Evolutionary conservation across 225 moss, liverwort and hornwort genomes (phyloP), one percentile per base, ranked within the genome.

Genomic region (Ulota crispa): DNA sequence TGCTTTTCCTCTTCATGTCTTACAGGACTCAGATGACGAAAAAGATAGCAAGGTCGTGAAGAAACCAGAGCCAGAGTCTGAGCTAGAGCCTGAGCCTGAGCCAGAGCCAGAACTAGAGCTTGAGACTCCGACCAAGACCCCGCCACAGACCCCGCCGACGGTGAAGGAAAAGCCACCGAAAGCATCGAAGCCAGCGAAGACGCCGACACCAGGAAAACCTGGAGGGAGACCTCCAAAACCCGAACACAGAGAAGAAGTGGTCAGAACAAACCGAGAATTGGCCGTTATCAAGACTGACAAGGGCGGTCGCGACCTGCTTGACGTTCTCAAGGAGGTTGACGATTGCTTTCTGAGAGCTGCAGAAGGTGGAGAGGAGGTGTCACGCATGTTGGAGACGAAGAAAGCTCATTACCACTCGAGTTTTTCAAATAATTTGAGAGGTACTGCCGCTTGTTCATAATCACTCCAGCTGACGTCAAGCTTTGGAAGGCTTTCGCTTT

Each of bases 341-440:
- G 92, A 93, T 27, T 75, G 82, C 42, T 95, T 93, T 68, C 31
- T 93, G 76, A 89, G 80, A 75, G 88, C 93, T 31, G 88, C 94
- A 9, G 90, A 88, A 68, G 79, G 85, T 68, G 94, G 93, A 50
- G 94, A 93, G 72, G 80, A 82, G 73, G 86, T 94, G 59, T 90
- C 93, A 9, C 86, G 87, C 28, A 84, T 94, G 91, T 80, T 94
- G 36, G 94, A 94, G 89, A 90, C 94, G 1, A 89, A 83, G 72
- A 94, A 93, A 85, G 88, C 93, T 72, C 93, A 94, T 73, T 92
- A 91, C 59, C 93, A 93, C 77, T 91, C 94, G 14, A 94, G 90
- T 68, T 94, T 94, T 69, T 93, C 94, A 31, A 89, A 92, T 50
- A 89, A 76, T 61, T 55, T 87, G 56, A 81, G 78, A 85, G 89